These are phyloP conservation scores for Sporothrix globosa DNA, from an alignment of 2,329 filamentous ascomycete species.

Conservation along the genomic window DNA sequence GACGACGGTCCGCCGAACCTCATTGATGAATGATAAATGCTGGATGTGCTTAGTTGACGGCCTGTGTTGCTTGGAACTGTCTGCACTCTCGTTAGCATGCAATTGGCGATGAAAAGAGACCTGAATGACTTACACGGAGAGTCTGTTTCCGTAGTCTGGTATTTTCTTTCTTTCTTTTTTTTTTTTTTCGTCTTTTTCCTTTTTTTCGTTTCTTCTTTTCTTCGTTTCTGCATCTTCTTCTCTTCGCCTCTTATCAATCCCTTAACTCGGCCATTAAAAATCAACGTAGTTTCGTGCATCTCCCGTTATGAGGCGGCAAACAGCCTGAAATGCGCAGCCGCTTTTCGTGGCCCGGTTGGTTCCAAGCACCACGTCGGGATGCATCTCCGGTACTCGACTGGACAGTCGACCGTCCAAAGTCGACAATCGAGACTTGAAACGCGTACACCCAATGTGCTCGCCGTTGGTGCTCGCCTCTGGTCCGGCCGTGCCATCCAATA, in stretches of 20 bases:
- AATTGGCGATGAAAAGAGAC: too few species aligned
- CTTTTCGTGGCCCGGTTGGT: neutral
- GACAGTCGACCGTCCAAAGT: too few species aligned
- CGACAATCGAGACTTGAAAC: neutral
- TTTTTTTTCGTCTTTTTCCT: neutral
- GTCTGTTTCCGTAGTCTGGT: neutral
- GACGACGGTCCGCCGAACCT: conserved; percentile 6
- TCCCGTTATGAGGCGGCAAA: neutral
- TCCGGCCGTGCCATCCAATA: neutral
- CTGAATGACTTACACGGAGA: too few species aligned
- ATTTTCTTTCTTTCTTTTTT: neutral
- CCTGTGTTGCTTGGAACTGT: neutral
- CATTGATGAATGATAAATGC: neutral
- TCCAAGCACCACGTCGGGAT: too few species aligned
- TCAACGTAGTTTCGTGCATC: neutral
- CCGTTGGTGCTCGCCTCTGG: neutral
- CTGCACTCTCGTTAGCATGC: too few species aligned
- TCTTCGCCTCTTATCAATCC: neutral
- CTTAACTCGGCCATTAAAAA: too few species aligned
- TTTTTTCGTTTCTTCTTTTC: too few species aligned
- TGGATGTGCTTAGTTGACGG: neutral
- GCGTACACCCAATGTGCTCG: neutral
- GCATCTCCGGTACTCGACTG: too few species aligned
- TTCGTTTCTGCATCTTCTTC: neutral
- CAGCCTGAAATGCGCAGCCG: conserved; percentile 15